Conservation (phyloP, 73 alveolate species). For the Blepharisma japonicum region DNA sequence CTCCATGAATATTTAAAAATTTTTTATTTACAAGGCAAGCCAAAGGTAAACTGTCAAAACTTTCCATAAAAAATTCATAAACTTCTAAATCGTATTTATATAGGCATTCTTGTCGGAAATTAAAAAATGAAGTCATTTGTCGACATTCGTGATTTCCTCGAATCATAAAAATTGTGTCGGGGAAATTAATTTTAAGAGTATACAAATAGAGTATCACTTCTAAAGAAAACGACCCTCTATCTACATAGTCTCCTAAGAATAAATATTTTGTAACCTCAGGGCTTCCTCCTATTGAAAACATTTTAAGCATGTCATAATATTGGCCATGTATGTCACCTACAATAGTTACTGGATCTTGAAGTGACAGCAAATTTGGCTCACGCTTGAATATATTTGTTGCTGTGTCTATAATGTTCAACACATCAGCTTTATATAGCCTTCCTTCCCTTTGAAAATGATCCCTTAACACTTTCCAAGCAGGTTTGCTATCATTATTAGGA, state of each 20-base stretch:
- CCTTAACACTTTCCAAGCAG: conserved; percentile 61
- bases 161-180: conserved; percentile 65
- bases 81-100: conserved; percentile 74
- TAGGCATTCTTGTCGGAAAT: conserved; percentile 68
- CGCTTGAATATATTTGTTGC: conserved; percentile 32
- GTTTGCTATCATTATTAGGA: conserved; percentile 2
- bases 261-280: conserved; percentile 48
- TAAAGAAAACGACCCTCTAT: conserved; percentile 69
- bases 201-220: conserved; percentile 63
- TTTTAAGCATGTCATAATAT: conserved; percentile 62
- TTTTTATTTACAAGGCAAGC: conserved; percentile 72
- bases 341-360: conserved; percentile 64
- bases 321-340: conserved; percentile 87
- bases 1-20: conserved; percentile 83
- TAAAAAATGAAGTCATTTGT: conserved; percentile 77
- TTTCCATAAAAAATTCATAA: conserved; percentile 72
- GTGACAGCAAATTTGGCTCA: conserved; percentile 62
- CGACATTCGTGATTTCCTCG: conserved; percentile 90
- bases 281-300: conserved; percentile 67
- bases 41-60: conserved; percentile 73
- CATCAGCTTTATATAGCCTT: conserved; percentile 42
- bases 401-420: conserved; percentile 32
- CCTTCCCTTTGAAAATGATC: conserved; percentile 65
- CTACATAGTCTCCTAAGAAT: conserved; percentile 86
- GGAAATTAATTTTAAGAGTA: conserved; percentile 66